Percentiles rank a stretch among this genome's conserved stretches.
phyloP scores from a whole-genome alignment of 371 early-diverging fungal genomes.

The Conidiobolus incongruus region DNA sequence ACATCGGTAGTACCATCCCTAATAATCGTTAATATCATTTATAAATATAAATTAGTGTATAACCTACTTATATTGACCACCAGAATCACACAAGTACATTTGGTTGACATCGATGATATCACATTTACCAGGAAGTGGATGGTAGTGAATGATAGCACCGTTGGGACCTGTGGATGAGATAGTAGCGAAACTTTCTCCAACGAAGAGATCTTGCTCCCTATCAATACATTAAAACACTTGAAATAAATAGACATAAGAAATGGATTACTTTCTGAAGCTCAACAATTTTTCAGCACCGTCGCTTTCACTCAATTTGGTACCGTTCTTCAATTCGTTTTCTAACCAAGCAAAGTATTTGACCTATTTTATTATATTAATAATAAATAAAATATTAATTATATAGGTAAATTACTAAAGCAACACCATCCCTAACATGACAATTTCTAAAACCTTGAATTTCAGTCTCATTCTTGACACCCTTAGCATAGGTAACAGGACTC shows the following conservation, averaged over 20 bases:
- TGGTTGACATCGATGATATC: conserved; percentile 34
- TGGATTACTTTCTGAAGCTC: conserved; percentile 25
- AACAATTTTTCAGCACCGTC: conserved; percentile 65
- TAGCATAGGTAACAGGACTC: conserved; percentile 57
- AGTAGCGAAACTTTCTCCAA: conserved; percentile 91
- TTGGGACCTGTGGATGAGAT: conserved; percentile 92
- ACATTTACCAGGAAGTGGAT: conserved; percentile 55
- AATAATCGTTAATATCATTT: no score
- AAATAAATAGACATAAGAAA: no score
- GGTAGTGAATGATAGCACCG: conserved; percentile 98
- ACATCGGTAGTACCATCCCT: conserved; percentile 96
- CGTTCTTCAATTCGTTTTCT: conserved; percentile 50
- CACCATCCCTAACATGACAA: conserved; percentile 86
- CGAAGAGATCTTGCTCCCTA: conserved; percentile 39
- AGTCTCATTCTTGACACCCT: conserved; percentile 80
- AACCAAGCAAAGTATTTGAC: conserved; percentile 86
- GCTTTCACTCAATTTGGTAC: conserved; percentile 42
- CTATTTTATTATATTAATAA: conserved; percentile 2
- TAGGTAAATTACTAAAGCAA: conserved; percentile 35
- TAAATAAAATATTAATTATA: background rate
- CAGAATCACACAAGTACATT: conserved; percentile 93
- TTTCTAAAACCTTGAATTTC: conserved; percentile 88
- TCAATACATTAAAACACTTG: no score
- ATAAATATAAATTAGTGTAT: conserved; percentile 3
- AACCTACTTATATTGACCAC: conserved; percentile 74